Percentiles rank a stretch among this genome's conserved stretches.
Conservation (phyloP, 805 yeast species). For the Schizosaccharomyces japonicus region DNA sequence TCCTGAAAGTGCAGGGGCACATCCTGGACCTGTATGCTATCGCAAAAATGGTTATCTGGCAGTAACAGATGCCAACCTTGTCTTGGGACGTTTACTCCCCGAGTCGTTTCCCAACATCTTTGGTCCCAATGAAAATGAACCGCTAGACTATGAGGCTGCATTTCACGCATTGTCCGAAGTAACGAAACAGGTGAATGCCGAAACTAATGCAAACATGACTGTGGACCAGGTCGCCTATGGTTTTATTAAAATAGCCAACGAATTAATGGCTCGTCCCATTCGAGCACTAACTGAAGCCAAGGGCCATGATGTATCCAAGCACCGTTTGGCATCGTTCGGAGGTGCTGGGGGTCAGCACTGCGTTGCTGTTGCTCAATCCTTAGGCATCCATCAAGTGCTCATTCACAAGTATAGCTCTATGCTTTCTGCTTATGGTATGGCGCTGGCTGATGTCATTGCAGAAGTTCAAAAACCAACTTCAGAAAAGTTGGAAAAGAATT, state of each 20-base stretch:
- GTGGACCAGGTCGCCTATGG: slow-evolving; percentile 58
- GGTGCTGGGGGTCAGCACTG: slow-evolving; percentile 93
- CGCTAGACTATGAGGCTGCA: slow-evolving; percentile 35
- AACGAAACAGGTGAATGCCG: slow-evolving; percentile 32
- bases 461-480: slow-evolving; percentile 60
- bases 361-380: slow-evolving; percentile 42
- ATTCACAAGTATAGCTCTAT: slow-evolving; percentile 67
- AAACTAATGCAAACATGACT: slow-evolving; percentile 20
- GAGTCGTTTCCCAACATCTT: slow-evolving; percentile 60
- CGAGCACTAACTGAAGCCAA: slow-evolving; percentile 65
- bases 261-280: slow-evolving; percentile 76
- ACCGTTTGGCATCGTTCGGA: slow-evolving; percentile 62
- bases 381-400: slow-evolving; percentile 45
- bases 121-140: slow-evolving; percentile 56
- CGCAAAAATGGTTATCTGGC: slow-evolving; percentile 67
- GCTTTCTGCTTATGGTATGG: slow-evolving; percentile 70
- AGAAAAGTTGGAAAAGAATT: slow-evolving; percentile 16
- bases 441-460: slow-evolving; percentile 62
- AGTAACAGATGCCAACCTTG: slow-evolving; percentile 62
- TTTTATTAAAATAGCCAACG: slow-evolving; percentile 61
- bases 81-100: slow-evolving; percentile 47
- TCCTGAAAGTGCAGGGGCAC: slow-evolving; percentile 69
- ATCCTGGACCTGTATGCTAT: slow-evolving; percentile 78
- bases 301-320: slow-evolving; percentile 43
- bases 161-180: slow-evolving; percentile 28